Conservation (phyloP, 192 early-diverging fungal genomes). For the Backusella luteola region DNA sequence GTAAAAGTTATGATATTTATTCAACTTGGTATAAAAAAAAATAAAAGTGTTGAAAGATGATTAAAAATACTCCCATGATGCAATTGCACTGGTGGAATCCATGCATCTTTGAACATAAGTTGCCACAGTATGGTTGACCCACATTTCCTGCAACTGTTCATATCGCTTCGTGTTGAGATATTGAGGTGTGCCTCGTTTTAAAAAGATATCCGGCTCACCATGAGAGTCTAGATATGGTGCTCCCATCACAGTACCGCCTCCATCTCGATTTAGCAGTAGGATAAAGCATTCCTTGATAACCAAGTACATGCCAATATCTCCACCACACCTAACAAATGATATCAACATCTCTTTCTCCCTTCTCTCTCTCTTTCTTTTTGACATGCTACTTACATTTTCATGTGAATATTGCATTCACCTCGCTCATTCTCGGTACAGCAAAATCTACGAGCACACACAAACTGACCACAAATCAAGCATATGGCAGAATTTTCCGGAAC, state of each 20-base stretch:
- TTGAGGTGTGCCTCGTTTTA: slow-evolving; percentile 83
- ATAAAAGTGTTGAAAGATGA: not conserved
- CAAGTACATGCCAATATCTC: slow-evolving; percentile 85
- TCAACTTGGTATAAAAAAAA: not conserved
- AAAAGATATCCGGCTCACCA: slow-evolving; percentile 88
- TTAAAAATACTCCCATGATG: slow-evolving; percentile 84
- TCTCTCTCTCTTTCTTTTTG: not conserved
- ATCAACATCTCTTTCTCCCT: not conserved
- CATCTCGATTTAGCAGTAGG: slow-evolving; percentile 78
- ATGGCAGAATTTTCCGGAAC: slow-evolving; percentile 90
- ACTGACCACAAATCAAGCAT: slow-evolving; percentile 90
- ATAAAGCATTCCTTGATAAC: slow-evolving; percentile 76
- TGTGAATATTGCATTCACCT: slow-evolving; percentile 96
- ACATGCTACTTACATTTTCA: slow-evolving; percentile 50
- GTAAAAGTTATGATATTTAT: no score
- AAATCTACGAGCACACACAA: slow-evolving; percentile 90
- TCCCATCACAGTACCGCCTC: slow-evolving; percentile 78
- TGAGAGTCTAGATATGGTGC: slow-evolving; percentile 94
- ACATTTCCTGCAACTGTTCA: slow-evolving; percentile 82
- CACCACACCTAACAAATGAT: slow-evolving; percentile 72
- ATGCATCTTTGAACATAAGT: slow-evolving; percentile 86
- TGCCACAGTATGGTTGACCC: slow-evolving; percentile 76
- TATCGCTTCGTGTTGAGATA: slow-evolving; percentile 84
- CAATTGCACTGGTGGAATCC: slow-evolving; percentile 63
- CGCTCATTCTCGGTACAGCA: slow-evolving; percentile 85